These are phyloP conservation scores for Solanum chilense DNA, from an alignment of 257 asterid species.

Conservation along the genomic window DNA sequence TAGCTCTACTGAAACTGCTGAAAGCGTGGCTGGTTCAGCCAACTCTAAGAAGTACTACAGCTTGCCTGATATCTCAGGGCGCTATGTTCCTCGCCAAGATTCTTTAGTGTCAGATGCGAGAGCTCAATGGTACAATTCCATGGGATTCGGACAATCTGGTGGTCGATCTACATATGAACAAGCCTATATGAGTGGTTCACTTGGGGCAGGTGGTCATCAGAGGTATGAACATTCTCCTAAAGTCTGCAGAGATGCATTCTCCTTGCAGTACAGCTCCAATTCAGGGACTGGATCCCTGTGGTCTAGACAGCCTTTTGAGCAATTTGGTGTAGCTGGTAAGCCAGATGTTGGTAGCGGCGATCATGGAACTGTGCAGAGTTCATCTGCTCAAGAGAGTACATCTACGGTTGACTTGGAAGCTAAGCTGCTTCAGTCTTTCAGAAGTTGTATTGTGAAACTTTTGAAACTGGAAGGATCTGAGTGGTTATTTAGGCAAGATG, in stretches of 20 bases:
- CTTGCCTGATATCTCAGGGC: constrained; percentile 87
- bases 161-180: constrained; percentile 31
- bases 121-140: constrained; percentile 28
- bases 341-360: constrained; percentile 11
- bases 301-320: constrained; percentile 85
- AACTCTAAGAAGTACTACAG: constrained; percentile 69
- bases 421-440: constrained; percentile 72
- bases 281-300: constrained; percentile 54
- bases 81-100: constrained; percentile 44
- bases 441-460: constrained; percentile 62
- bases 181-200: constrained; percentile 19
- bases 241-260: constrained; percentile 47
- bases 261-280: constrained; percentile 40
- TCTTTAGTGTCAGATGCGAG: constrained; percentile 24
- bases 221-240: constrained; percentile 46
- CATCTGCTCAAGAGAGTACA: constrained; percentile 34
- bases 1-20: constrained; percentile 36
- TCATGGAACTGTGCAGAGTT: background rate
- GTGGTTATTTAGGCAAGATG: constrained; percentile 81
- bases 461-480: constrained; percentile 93
- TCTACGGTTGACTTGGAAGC: constrained; percentile 50
- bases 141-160: constrained; percentile 33
- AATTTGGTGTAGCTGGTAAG: constrained; percentile 80
- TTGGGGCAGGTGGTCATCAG: constrained; percentile 38
- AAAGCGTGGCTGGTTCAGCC: constrained; percentile 20